Evolutionary conservation across 305 asterid genomes (phyloP).

Genomic region (Solanum hybrid): DNA sequence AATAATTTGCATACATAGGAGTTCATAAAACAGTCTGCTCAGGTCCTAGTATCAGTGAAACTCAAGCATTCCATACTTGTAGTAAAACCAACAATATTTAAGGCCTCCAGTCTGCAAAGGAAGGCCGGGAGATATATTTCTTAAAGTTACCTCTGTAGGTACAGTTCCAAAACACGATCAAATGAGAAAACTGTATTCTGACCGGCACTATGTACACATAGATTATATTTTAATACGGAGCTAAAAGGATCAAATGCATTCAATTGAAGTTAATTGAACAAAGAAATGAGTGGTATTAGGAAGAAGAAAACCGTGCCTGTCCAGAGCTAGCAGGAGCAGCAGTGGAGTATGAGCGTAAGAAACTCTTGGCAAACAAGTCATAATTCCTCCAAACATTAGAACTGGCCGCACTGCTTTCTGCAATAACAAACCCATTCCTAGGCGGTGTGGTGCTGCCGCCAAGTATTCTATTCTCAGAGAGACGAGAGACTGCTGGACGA

Average conservation of each 20-base stretch:
- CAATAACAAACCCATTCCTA: constrained; percentile 1
- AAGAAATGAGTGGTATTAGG: neutral
- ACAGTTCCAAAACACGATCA: neutral
- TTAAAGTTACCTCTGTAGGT: neutral
- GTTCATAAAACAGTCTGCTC: neutral
- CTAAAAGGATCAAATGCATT: neutral
- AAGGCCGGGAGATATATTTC: neutral
- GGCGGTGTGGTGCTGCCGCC: constrained; percentile 2
- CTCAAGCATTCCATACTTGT: neutral
- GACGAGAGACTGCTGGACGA: constrained; percentile 8
- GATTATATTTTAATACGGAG: neutral
- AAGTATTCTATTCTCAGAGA: neutral
- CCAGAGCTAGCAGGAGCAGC: constrained; percentile 33
- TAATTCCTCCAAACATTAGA: constrained; percentile 19
- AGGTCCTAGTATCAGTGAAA: neutral
- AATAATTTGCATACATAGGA: neutral
- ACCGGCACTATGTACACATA: neutral
- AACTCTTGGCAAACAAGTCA: constrained; percentile 1
- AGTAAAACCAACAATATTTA: neutral
- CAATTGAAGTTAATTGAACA: neutral
- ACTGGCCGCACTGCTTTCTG: constrained; percentile 1
- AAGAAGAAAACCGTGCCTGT: constrained; percentile 22
- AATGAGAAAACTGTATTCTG: neutral
- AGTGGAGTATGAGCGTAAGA: constrained; percentile 36
- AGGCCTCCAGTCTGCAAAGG: neutral